Evolutionary conservation across 2,329 filamentous ascomycete genomes (phyloP).

Genomic region (Xylariomycetidae sp.): DNA sequence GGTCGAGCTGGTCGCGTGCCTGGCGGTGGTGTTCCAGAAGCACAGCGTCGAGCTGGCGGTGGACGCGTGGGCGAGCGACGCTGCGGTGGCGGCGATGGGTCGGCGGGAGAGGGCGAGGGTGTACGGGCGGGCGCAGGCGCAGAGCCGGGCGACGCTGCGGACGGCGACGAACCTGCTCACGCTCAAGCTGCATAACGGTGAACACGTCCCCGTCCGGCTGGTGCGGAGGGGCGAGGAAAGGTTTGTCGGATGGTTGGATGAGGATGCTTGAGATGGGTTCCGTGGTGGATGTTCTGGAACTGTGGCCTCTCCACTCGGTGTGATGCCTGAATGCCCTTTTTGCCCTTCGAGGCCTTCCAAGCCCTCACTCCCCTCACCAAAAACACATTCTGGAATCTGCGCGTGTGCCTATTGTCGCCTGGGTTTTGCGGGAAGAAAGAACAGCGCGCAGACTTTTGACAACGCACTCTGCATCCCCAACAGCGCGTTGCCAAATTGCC

Average conservation of each 20-base stretch:
- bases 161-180: slow-evolving; percentile 59
- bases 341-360: too few relatives aligned
- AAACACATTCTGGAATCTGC: too few relatives aligned
- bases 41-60: slow-evolving; percentile 67
- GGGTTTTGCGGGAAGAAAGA: too few relatives aligned
- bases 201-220: slow-evolving; percentile 59
- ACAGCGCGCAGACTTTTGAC: too few relatives aligned
- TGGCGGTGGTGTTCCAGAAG: slow-evolving; percentile 49
- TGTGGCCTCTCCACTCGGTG: too few relatives aligned
- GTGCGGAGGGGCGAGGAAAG: slow-evolving; percentile 64
- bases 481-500: too few relatives aligned
- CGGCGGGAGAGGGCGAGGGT: slow-evolving; percentile 39
- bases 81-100: slow-evolving; percentile 47
- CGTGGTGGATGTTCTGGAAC: too few relatives aligned
- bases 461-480: too few relatives aligned
- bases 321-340: too few relatives aligned
- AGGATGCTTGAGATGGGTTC: slow-evolving; percentile 4
- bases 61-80: slow-evolving; percentile 47
- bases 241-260: slow-evolving; percentile 42
- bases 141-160: slow-evolving; percentile 45
- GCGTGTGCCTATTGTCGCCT: too few relatives aligned
- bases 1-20: slow-evolving; percentile 49
- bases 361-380: too few relatives aligned
- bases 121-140: slow-evolving; percentile 56
- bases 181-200: slow-evolving; percentile 58